Evolutionary conservation across 208 protist genomes (phyloP).

Genomic region (Leishmania tarentolae): DNA sequence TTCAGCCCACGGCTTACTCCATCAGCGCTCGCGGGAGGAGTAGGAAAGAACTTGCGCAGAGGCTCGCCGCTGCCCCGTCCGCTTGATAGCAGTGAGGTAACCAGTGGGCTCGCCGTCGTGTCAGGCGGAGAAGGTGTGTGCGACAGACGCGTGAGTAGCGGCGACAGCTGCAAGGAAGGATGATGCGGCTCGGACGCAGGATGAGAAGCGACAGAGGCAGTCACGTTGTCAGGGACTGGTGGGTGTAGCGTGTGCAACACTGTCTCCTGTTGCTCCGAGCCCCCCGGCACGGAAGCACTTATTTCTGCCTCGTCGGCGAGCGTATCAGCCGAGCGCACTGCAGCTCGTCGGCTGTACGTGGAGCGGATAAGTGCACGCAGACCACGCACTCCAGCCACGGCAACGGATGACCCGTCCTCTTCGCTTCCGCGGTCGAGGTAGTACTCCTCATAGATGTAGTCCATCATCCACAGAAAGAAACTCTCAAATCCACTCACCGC

Average conservation of each 20-base stretch:
- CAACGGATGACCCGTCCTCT: slow-evolving; percentile 31
- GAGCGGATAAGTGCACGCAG: slow-evolving; percentile 70
- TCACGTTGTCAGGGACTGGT: background rate
- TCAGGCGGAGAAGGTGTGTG: slow-evolving; percentile 12
- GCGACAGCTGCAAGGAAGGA: background rate
- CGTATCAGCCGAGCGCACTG: background rate
- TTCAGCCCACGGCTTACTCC: background rate
- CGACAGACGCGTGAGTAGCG: background rate
- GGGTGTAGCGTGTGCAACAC: background rate
- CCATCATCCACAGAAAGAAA: slow-evolving; percentile 84
- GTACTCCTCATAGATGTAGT: slow-evolving; percentile 87
- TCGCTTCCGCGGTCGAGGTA: slow-evolving; percentile 34
- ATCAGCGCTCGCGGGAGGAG: slow-evolving; percentile 31
- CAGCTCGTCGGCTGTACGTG: slow-evolving; percentile 37
- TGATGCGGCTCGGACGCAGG: slow-evolving; percentile 11
- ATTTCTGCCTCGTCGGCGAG: background rate
- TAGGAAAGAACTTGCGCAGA: slow-evolving; percentile 34
- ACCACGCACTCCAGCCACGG: slow-evolving; percentile 61
- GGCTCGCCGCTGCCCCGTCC: background rate
- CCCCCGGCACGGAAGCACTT: background rate
- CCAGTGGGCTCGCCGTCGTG: background rate
- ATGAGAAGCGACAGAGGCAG: background rate
- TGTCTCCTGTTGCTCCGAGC: background rate
- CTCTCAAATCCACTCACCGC: slow-evolving; percentile 80
- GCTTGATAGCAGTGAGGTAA: background rate